Percentiles rank a stretch among this genome's conserved stretches.
Evolutionary conservation across 495 filamentous ascomycete genomes (phyloP).

Genomic region (Thozetella sp.): DNA sequence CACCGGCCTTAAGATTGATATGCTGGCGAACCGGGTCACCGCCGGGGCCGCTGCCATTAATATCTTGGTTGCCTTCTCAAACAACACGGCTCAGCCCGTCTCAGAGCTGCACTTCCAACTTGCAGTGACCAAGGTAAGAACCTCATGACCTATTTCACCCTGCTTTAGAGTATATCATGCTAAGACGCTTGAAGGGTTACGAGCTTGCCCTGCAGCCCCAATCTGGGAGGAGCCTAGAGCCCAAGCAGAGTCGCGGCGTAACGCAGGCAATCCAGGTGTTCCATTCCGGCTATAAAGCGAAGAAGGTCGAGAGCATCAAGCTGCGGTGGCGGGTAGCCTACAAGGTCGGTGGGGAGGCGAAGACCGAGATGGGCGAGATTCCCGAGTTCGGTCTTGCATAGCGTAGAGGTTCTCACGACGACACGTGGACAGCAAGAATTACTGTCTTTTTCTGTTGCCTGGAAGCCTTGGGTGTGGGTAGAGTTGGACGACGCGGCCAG

Average conservation of each 20-base stretch:
- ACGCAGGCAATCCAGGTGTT: conserved; percentile 80
- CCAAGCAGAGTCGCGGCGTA: conserved; percentile 75
- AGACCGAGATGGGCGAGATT: conserved; percentile 86
- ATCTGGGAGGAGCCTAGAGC: conserved; percentile 71
- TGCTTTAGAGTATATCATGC: not conserved
- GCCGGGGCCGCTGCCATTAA: conserved; percentile 57
- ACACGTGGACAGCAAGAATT: not conserved
- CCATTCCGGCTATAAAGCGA: conserved; percentile 60
- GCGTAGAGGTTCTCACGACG: not conserved
- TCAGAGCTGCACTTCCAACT: conserved; percentile 86
- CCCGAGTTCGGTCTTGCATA: conserved; percentile 74
- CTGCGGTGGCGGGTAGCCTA: conserved; percentile 89
- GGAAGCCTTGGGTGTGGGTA: not conserved
- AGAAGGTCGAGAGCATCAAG: conserved; percentile 77
- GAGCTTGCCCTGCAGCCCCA: conserved; percentile 82
- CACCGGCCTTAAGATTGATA: conserved; percentile 50
- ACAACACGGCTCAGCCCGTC: conserved; percentile 69
- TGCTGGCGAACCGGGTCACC: conserved; percentile 43
- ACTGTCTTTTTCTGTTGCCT: not conserved
- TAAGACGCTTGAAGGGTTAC: conserved; percentile 58
- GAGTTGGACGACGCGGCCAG: not conserved
- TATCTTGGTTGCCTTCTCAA: conserved; percentile 75
- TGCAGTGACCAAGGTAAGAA: conserved; percentile 85
- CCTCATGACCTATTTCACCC: conserved; percentile 5
- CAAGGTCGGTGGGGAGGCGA: conserved; percentile 59